Evolutionary conservation across 345 rosid species (phyloP).

Genomic region (Gossypium turneri): DNA sequence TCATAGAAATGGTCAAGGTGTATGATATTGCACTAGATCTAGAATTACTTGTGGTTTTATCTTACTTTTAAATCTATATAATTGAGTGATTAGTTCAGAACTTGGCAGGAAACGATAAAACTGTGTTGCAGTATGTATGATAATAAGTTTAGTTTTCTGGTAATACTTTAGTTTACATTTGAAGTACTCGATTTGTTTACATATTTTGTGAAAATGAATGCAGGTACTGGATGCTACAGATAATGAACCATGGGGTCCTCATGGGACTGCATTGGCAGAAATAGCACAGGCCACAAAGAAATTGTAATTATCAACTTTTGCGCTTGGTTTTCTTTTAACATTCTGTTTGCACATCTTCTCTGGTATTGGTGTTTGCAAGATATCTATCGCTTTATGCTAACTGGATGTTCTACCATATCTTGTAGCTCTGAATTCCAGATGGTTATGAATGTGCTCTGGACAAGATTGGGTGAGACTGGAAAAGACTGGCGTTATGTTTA

Average conservation of each 20-base stretch:
- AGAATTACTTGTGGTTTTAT: not conserved
- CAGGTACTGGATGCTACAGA: constrained; percentile 98
- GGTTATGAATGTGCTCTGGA: constrained; percentile 94
- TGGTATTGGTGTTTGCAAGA: constrained; percentile 5
- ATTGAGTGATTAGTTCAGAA: not conserved
- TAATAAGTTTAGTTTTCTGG: not conserved
- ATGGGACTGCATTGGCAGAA: constrained; percentile 89
- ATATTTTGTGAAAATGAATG: constrained; percentile 10
- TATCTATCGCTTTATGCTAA: constrained; percentile 11
- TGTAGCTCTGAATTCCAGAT: constrained; percentile 88
- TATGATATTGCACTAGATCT: not conserved
- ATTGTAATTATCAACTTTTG: constrained; percentile 46
- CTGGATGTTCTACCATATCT: constrained; percentile 23
- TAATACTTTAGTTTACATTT: not conserved
- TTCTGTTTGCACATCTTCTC: not conserved
- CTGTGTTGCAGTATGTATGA: not conserved
- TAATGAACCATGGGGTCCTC: constrained; percentile 99
- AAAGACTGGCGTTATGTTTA: constrained; percentile 98
- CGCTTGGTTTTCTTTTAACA: not conserved
- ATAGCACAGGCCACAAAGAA: constrained; percentile 88
- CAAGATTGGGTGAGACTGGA: constrained; percentile 81
- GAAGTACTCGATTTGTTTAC: not conserved
- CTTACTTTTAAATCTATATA: not conserved
- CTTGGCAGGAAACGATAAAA: not conserved
- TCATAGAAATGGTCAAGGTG: not conserved